Evolutionary conservation across 768 basidiomycete species (phyloP), one percentile per base, ranked within the genome.

Genomic region (Gloeophyllum trabeum): DNA sequence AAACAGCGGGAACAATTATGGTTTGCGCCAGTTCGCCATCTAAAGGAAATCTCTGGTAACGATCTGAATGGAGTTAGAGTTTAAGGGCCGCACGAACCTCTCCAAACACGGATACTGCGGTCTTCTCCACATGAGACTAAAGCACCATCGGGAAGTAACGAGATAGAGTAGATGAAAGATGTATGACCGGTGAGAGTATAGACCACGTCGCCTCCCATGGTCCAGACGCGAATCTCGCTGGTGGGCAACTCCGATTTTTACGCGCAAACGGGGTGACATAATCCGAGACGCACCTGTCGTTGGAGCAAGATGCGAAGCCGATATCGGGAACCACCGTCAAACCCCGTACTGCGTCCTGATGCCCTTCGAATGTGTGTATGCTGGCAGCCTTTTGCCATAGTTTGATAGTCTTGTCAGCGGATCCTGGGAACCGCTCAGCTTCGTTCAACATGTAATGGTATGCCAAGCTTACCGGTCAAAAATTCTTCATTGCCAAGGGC

Each of bases 71-170:
- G 7, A 7, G 20, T 7, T 19, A 21, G 13, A 21, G 20, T 30
- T 30, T 7, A 7, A 37, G 36, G 20, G 20, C 30, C 35, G 20
- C 12, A 59, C 75, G 45, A 52, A 84, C 87, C 86, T 63, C 75
- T 74, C 96, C 96, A 99, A 25, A 98, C 69, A 18, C 94, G 75
- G 39, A 94, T 78, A 3, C 84, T 84, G 38, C 94, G 81, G 60
- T 99, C 96, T 63, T 99, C 96, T 5, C 94, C 91, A 25, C 81
- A 78, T n/a, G 86, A 90, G 5, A 94, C 79, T 18, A 92, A 70
- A 48, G 83, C 79, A 16, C 93, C 87, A 46, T 63, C 77, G 1
- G 91, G 83, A 16, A 97, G 70, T 16, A 87, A 74, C 0, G 86
- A 75, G 12, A 99, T 59, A 43, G 85, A 82, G 64, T 98, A 99